Evolutionary conservation across 2,329 filamentous ascomycete species (phyloP).

Genomic region (Colletotrichum spinosum): DNA sequence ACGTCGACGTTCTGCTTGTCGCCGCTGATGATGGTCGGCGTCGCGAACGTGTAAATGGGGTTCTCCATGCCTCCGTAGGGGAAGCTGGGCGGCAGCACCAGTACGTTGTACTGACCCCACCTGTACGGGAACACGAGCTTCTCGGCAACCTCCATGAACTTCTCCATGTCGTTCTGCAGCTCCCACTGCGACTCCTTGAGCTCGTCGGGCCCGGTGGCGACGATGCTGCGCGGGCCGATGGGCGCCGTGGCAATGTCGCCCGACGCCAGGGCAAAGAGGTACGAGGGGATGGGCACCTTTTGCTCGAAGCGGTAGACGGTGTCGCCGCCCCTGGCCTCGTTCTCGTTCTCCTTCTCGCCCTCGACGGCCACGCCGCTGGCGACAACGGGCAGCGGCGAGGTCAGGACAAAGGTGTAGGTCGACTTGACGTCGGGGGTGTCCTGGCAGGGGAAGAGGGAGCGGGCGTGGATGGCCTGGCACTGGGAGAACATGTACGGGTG

Average conservation of each 20-base stretch:
- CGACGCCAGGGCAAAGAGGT: constrained; percentile 91
- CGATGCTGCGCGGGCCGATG: constrained; percentile 86
- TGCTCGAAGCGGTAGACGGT: constrained; percentile 89
- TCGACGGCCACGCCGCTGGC: constrained; percentile 80
- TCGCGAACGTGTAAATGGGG: constrained; percentile 94
- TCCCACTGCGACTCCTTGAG: constrained; percentile 89
- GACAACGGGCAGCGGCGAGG: constrained; percentile 88
- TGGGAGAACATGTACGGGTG: constrained; percentile 98
- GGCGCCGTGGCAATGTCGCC: constrained; percentile 88
- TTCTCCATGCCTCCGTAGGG: constrained; percentile 94
- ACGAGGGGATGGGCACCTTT: constrained; percentile 91
- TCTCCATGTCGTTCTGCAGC: constrained; percentile 90
- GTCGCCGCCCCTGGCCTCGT: constrained; percentile 64
- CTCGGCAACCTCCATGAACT: constrained; percentile 89
- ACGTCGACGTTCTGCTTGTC: constrained; percentile 94
- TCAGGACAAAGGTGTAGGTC: constrained; percentile 90
- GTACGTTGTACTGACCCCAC: constrained; percentile 95
- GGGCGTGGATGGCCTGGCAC: constrained; percentile 95
- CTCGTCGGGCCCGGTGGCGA: constrained; percentile 90
- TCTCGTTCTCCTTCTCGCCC: constrained; percentile 58
- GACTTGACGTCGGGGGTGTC: constrained; percentile 98
- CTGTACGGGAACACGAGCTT: constrained; percentile 85
- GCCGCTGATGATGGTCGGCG: constrained; percentile 92
- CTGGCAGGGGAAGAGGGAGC: constrained; percentile 95
- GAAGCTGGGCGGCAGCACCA: constrained; percentile 90